These are phyloP conservation scores for Ogataea pini DNA, from an alignment of 805 yeast species.

Conservation along the genomic window DNA sequence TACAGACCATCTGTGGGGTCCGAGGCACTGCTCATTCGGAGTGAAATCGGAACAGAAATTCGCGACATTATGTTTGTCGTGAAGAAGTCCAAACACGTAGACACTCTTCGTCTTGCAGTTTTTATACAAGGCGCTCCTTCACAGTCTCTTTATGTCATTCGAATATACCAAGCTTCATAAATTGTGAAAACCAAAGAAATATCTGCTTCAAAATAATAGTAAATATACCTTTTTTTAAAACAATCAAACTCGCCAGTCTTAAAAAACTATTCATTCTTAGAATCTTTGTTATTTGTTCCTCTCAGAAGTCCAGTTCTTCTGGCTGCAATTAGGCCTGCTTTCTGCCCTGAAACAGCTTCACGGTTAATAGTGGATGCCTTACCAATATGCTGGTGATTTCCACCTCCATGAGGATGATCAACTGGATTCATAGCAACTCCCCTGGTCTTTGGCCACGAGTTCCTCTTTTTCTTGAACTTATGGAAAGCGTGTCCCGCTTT, in stretches of 20 bases:
- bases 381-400: constrained; percentile 99
- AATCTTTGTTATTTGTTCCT: constrained; percentile 78
- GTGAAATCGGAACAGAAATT: too few relatives aligned
- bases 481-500: constrained; percentile 99
- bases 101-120: too few relatives aligned
- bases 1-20: too few relatives aligned
- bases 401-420: constrained; percentile 99
- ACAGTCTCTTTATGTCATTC: too few relatives aligned
- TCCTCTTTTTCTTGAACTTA: constrained; percentile 98
- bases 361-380: constrained; percentile 98
- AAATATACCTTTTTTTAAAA: too few relatives aligned
- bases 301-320: constrained; percentile 99
- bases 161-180: too few relatives aligned
- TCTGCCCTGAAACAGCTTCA: constrained; percentile 99
- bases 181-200: too few relatives aligned
- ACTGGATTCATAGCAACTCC: constrained; percentile 99
- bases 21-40: too few relatives aligned
- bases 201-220: too few relatives aligned
- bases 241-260: too few relatives aligned
- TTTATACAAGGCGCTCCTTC: too few relatives aligned
- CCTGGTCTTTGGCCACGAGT: constrained; percentile 99
- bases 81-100: background rate
- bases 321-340: constrained; percentile 99
- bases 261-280: background rate
- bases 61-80: constrained; percentile 1